A percentile compares a stretch with the other conserved stretches of the same genome.
phyloP scores from a whole-genome alignment of 176 grass and related monocot species.

The Carex myosuroides region DNA sequence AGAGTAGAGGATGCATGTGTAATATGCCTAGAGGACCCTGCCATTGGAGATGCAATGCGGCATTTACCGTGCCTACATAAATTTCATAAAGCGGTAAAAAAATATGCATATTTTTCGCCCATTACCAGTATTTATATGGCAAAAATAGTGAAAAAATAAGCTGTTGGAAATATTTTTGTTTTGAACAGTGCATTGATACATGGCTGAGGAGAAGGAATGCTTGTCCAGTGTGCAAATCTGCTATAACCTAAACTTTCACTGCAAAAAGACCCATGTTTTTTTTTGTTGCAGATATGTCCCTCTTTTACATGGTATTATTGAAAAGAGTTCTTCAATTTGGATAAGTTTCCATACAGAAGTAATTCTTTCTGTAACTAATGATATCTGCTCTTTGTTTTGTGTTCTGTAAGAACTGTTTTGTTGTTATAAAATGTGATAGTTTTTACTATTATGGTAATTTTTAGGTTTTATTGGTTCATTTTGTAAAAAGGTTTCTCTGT shows the following conservation, averaged over 20 bases:
- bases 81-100: constrained; percentile 73
- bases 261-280: neutral
- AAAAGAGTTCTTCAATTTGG: neutral
- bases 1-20: constrained; percentile 39
- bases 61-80: constrained; percentile 76
- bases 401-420: neutral
- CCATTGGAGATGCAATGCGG: constrained; percentile 42
- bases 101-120: neutral
- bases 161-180: constrained; percentile 12
- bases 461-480: neutral
- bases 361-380: neutral
- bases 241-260: constrained; percentile 29
- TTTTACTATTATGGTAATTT: neutral
- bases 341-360: neutral
- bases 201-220: constrained; percentile 64
- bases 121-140: neutral
- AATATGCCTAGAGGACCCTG: constrained; percentile 63
- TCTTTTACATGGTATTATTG: neutral
- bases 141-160: neutral
- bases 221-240: constrained; percentile 76
- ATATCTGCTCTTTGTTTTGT: neutral
- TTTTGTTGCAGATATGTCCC: neutral
- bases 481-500: neutral
- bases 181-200: constrained; percentile 68
- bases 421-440: neutral